Evolutionary conservation across 768 basidiomycete species (phyloP).

Genomic region (Pleurotus ostreatus): DNA sequence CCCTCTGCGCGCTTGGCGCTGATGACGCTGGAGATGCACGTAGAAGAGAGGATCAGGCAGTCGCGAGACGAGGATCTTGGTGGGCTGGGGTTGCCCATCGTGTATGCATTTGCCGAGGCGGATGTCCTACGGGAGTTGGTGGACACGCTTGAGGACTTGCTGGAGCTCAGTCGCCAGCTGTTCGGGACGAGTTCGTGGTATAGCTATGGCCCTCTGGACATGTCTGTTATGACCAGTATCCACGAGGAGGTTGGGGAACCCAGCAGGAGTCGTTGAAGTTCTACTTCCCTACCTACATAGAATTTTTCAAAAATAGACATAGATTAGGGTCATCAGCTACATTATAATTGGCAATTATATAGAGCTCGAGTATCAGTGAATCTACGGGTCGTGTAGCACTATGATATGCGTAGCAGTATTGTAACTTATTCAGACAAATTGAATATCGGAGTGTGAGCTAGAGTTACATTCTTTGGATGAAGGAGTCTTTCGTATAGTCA

Average conservation of each 20-base stretch:
- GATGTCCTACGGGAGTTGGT: slow-evolving; percentile 38
- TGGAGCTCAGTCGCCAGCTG: slow-evolving; percentile 34
- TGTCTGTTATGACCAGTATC: slow-evolving; percentile 11
- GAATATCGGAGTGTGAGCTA: too few relatives aligned
- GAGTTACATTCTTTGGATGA: too few relatives aligned
- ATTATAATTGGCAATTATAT: not conserved
- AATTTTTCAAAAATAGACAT: not conserved
- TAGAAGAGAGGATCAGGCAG: slow-evolving; percentile 27
- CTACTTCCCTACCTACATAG: not conserved
- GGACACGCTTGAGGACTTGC: slow-evolving; percentile 35
- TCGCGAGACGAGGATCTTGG: slow-evolving; percentile 16
- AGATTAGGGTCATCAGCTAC: not conserved
- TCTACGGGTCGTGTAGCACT: too few relatives aligned
- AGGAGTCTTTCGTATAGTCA: not conserved
- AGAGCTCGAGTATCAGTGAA: too few relatives aligned
- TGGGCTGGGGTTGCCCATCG: slow-evolving; percentile 31
- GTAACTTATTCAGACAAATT: too few relatives aligned
- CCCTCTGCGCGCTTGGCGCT: slow-evolving; percentile 41
- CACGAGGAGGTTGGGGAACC: slow-evolving; percentile 12
- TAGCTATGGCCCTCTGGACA: slow-evolving; percentile 12
- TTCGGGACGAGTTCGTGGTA: slow-evolving; percentile 45
- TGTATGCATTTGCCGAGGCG: slow-evolving; percentile 40
- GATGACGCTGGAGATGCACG: slow-evolving; percentile 25
- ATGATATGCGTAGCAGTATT: too few relatives aligned
- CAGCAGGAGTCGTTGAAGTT: not conserved